phyloP scores from a whole-genome alignment of 352 stramenopile genomes.

The Globisporangium acanthophoron region DNA sequence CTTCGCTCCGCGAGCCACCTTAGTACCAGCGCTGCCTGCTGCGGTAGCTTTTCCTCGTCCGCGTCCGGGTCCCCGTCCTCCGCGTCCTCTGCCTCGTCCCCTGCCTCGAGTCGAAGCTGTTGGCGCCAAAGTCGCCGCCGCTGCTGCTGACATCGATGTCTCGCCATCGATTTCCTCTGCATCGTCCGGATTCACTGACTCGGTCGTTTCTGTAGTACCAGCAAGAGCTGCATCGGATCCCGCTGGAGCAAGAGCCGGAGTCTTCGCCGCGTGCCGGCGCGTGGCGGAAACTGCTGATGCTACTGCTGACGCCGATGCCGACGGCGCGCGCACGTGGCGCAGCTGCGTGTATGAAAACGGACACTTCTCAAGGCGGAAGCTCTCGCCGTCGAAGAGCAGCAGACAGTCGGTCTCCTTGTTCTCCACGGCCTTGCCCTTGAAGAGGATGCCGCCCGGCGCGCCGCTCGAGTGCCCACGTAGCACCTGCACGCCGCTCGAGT shows the following conservation, averaged over 20 bases:
- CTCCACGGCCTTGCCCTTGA: constrained; percentile 72
- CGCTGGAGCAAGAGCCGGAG: not conserved
- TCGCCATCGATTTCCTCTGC: not conserved
- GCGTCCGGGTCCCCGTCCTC: constrained; percentile 4
- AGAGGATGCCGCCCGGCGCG: constrained; percentile 51
- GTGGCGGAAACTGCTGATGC: not conserved
- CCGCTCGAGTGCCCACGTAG: constrained; percentile 51
- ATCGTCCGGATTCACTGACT: not conserved
- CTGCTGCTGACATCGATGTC: not conserved
- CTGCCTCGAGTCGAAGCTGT: not conserved
- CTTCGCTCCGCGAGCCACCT: not conserved
- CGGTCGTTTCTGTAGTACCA: not conserved
- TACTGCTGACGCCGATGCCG: constrained; percentile 7
- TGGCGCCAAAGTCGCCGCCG: not conserved
- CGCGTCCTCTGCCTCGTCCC: constrained; percentile 5
- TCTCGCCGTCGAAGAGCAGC: constrained; percentile 67
- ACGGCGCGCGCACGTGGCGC: constrained; percentile 52
- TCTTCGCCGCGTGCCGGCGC: not conserved
- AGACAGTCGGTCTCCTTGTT: constrained; percentile 83
- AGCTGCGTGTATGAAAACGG: constrained; percentile 69
- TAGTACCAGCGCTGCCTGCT: not conserved
- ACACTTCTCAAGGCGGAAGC: constrained; percentile 66
- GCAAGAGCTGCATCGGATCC: not conserved
- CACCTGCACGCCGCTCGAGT: constrained; percentile 55
- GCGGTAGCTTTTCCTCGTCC: not conserved